Evolutionary conservation across 1,284 basidiomycete genomes (phyloP), one percentile per base, ranked within the genome.

Genomic region (Coniophora puteana): DNA sequence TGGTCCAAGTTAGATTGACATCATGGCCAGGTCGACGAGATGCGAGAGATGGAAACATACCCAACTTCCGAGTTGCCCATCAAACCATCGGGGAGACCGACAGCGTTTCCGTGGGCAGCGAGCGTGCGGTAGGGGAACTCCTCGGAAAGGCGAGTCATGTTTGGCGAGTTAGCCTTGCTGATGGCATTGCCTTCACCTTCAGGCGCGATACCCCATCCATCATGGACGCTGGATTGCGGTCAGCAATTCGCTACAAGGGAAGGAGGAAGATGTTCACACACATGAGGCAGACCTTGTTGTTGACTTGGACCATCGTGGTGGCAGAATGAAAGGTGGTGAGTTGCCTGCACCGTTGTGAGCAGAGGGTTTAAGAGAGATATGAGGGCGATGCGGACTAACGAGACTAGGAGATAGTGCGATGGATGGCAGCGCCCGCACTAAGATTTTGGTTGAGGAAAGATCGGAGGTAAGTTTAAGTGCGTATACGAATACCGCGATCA

Each of bases 21-120:
- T 30, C 20, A 40, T 13, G 2, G 18, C 14, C 21, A 16, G 2
- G 13, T 23, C 4, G 22, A 22, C 5, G 16, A 45, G 28, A 34
- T 14, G 32, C n/a, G 13, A 14, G 5, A 10, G 25, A 28, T 30
- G 13, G 21, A 16, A 10, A 66, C 82, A 48, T 54, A 92, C 89
- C 92, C 92, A 48, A 94, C 92, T 68, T 94, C 92, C 5, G 90
- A 93, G 71, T 95, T 94, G 17, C 92, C 92, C 92, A 95, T 95
- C 36, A 95, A 76, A 0, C 92, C 91, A 36, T 94, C 92, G 58
- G 73, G 89, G 39, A 95, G 72, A 2, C 92, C 92, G 13, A 94
- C 92, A 4, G 91, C 84, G 13, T 88, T 71, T 13, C 92, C 92
- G 51, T 92, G 89, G 1, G 92, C 92, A 16, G 76, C 68, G n/a